phyloP scores from a whole-genome alignment of 257 asterid genomes.

The Cruciata laevipes region DNA sequence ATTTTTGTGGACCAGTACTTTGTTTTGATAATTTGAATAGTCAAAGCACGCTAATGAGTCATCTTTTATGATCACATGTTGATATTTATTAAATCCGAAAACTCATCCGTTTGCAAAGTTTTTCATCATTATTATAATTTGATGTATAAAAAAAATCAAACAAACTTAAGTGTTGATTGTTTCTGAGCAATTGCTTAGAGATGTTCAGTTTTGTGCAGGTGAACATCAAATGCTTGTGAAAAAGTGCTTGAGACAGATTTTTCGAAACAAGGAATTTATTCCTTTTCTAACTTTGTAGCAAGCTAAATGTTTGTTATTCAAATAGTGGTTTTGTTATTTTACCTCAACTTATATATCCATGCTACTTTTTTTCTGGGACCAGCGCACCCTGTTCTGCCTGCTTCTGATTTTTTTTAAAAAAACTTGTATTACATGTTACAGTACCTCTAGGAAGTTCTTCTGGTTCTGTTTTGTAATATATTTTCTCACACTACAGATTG shows the following conservation, averaged over 20 bases:
- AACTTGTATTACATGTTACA: background rate
- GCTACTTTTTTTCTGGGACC: background rate
- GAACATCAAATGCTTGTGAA: background rate
- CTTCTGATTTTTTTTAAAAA: background rate
- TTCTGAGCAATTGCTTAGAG: background rate
- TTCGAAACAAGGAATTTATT: too few species aligned
- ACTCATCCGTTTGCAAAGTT: too few species aligned
- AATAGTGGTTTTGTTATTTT: too few species aligned
- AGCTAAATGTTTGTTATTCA: too few species aligned
- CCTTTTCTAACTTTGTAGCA: too few species aligned
- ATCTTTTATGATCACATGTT: background rate
- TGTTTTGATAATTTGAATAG: too few species aligned
- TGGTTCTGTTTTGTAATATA: background rate
- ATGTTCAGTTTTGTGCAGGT: background rate
- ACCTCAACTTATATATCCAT: background rate
- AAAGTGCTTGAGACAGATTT: background rate
- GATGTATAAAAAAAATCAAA: too few species aligned
- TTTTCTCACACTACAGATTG: constrained; percentile 36
- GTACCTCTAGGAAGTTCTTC: background rate
- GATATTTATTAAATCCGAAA: background rate
- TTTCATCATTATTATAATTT: background rate
- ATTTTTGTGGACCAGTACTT: background rate
- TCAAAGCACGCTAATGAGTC: background rate
- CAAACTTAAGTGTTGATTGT: background rate
- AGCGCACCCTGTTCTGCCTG: background rate